Evolutionary conservation across 2,329 filamentous ascomycete species (phyloP), one percentile per base, ranked within the genome.

Genomic region (Colletotrichum gloeosporioides): DNA sequence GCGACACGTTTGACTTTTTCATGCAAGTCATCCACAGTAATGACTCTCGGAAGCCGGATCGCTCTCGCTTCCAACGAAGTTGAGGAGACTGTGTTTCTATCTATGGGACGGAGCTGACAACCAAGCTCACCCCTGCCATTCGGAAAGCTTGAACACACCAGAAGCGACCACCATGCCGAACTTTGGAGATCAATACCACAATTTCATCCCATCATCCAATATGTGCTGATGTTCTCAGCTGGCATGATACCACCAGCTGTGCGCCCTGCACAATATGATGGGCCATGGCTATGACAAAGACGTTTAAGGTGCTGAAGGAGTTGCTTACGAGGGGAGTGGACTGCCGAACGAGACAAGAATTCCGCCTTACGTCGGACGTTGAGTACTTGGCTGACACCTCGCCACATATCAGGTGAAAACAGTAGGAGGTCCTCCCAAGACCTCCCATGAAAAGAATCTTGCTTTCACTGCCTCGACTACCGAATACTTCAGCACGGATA

Each of bases 251-350:
- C 6, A 13, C 10, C 10, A 22, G 44, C 10, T 53, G n/a, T 0
- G 10, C 10, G n/a, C 3, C 4, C 0, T 7, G 6, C 44, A 49
- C n/a, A 22, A 2, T 22, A 10, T 22, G n/a, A 8, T 22, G 22
- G 22, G 22, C 22, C 22, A 22, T 22, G 44, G 10, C 3, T 13
- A 53, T 53, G 44, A 22, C 6, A 6, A 22, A 8, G 1, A 22
- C 44, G 0, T 53, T 0, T 1, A 3, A 22, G 44, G 10, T 0
- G 10, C 6, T 0, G 12, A 12, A 53, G 44, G 10, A 22, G 44
- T 53, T 53, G 44, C 44, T 53, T 53, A 53, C 44, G 6, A 12
- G 3, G 7, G 12, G 22, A 22, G 10, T 22, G n/a, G 1, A 13
- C n/a, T 8, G n/a, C 2, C 18, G 1, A 36, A 39, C 1, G 1